Conservation (phyloP, 345 rosid genomes). For the Arabis hirsuta region DNA sequence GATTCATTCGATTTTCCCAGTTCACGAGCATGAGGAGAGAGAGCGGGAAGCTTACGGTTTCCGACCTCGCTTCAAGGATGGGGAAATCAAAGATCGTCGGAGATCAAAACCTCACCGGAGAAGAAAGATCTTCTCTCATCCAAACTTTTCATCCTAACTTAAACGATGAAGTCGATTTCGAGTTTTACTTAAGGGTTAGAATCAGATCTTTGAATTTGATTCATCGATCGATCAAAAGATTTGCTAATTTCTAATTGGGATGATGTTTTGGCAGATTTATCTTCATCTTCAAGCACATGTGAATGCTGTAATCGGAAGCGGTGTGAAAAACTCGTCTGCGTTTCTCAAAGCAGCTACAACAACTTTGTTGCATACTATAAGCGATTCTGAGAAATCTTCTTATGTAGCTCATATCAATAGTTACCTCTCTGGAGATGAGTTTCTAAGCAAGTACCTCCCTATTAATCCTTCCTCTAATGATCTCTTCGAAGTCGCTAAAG, state of each 20-base stretch:
- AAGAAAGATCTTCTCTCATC: slow-evolving; percentile 71
- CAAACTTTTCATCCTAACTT: slow-evolving; percentile 66
- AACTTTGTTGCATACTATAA: slow-evolving; percentile 89
- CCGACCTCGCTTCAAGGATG: slow-evolving; percentile 86
- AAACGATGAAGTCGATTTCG: slow-evolving; percentile 89
- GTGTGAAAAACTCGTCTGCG: slow-evolving; percentile 82
- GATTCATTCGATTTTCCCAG: slow-evolving; percentile 38
- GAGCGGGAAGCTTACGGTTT: slow-evolving; percentile 84
- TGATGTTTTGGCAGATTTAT: slow-evolving; percentile 59
- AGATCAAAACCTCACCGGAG: slow-evolving; percentile 68
- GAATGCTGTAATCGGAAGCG: slow-evolving; percentile 76
- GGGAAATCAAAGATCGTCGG: slow-evolving; percentile 81
- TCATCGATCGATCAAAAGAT: no score
- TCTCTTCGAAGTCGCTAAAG: slow-evolving; percentile 92
- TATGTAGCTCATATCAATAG: slow-evolving; percentile 92
- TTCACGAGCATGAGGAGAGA: slow-evolving; percentile 91
- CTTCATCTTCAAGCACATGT: slow-evolving; percentile 86
- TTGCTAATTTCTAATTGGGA: no score
- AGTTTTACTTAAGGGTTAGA: slow-evolving; percentile 82
- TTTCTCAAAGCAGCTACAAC: slow-evolving; percentile 97
- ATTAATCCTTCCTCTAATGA: slow-evolving; percentile 85
- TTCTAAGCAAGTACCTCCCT: slow-evolving; percentile 74
- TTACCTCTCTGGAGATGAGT: slow-evolving; percentile 79
- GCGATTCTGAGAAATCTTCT: slow-evolving; percentile 92
- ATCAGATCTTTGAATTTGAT: no score